Conservation (phyloP, 257 asterid genomes). For the Striga asiatica region DNA sequence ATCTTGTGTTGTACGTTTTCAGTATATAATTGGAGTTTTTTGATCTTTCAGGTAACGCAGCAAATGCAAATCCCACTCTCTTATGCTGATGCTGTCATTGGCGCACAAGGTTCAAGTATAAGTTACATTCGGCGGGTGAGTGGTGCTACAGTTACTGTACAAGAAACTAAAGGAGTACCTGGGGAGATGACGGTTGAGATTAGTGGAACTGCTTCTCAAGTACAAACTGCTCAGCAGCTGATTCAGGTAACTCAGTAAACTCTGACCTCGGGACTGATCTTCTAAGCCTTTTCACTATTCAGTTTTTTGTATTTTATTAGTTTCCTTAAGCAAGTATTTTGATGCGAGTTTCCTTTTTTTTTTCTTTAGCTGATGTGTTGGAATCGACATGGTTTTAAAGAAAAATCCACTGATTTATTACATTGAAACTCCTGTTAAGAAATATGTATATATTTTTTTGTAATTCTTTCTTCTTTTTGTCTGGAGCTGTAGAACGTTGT, state of each 20-base stretch:
- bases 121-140: conserved; percentile 89
- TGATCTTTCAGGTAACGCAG: conserved; percentile 5
- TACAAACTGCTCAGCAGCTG: conserved; percentile 88
- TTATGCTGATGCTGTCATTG: conserved; percentile 95
- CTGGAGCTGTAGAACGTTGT: too few relatives aligned
- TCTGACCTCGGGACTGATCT: neutral
- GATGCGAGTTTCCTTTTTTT: too few relatives aligned
- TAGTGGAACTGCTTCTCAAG: conserved; percentile 86
- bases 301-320: too few relatives aligned
- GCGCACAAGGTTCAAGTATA: conserved; percentile 80
- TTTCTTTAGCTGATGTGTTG: too few relatives aligned
- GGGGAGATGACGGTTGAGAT: conserved; percentile 97
- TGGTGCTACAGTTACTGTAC: conserved; percentile 91
- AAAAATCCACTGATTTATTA: too few relatives aligned
- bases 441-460: too few relatives aligned
- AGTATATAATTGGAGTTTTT: neutral
- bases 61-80: conserved; percentile 41
- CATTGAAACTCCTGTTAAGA: too few relatives aligned
- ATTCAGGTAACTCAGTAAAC: conserved; percentile 52
- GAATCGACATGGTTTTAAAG: too few relatives aligned
- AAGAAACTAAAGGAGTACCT: conserved; percentile 89
- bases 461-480: too few relatives aligned
- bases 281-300: neutral
- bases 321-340: too few relatives aligned
- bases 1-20: too few relatives aligned